Conservation (phyloP, 805 yeast genomes). For the Candida pseudoglaebosa region DNA sequence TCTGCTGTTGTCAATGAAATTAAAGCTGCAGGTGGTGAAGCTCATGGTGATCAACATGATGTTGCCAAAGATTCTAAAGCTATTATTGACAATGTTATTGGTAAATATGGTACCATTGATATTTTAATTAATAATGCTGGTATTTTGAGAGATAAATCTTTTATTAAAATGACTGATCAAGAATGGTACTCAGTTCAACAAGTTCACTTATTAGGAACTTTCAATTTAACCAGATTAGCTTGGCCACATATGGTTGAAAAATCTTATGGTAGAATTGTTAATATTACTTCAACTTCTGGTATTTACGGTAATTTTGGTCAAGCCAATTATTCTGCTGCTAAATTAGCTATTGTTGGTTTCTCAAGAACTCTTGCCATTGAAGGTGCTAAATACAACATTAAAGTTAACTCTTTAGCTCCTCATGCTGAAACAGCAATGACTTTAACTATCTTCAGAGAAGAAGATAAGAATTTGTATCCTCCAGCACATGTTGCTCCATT, state of each 20-base stretch:
- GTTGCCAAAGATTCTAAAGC: conserved; percentile 71
- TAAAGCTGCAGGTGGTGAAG: conserved; percentile 65
- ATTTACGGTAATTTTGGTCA: conserved; percentile 98
- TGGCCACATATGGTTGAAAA: conserved; percentile 88
- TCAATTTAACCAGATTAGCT: conserved; percentile 76
- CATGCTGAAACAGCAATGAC: conserved; percentile 99
- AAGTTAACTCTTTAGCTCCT: conserved; percentile 85
- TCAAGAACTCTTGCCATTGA: conserved; percentile 85
- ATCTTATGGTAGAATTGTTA: conserved; percentile 75
- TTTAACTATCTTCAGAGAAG: conserved; percentile 72
- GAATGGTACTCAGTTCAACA: conserved; percentile 81
- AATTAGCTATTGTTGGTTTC: conserved; percentile 82
- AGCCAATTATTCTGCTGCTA: conserved; percentile 93
- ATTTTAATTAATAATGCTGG: conserved; percentile 92
- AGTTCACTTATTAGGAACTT: conserved; percentile 83
- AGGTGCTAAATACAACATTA: conserved; percentile 75
- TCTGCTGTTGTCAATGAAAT: conserved; percentile 71
- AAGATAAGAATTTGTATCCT: conserved; percentile 78
- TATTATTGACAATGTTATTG: conserved; percentile 73
- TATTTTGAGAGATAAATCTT: conserved; percentile 83
- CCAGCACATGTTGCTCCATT: conserved; percentile 91
- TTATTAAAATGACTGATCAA: conserved; percentile 74
- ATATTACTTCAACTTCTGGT: conserved; percentile 93
- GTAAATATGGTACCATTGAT: conserved; percentile 78
- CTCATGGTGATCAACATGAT: conserved; percentile 80